phyloP scores from a whole-genome alignment of 352 stramenopile genomes.

The Elongisporangium undulatum region DNA sequence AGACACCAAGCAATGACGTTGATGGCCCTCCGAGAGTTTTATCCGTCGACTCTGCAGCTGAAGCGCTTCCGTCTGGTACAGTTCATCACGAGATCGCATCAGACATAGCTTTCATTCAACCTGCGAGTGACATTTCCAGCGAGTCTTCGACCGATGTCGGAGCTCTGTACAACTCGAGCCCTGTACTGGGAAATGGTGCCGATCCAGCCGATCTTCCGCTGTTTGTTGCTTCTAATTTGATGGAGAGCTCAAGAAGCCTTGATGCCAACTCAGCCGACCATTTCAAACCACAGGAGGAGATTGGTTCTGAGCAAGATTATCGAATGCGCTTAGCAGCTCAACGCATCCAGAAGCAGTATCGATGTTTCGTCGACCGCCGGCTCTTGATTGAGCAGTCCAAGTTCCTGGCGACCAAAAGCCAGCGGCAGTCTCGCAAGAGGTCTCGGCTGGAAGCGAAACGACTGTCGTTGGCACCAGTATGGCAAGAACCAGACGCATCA shows the following conservation, averaged over 20 bases:
- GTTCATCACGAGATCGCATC: background rate
- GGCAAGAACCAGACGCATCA: too few species aligned
- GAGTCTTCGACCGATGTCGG: too few species aligned
- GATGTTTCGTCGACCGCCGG: slow-evolving; percentile 8
- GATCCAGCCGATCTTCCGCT: background rate
- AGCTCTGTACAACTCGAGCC: too few species aligned
- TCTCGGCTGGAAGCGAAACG: background rate
- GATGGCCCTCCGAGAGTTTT: background rate
- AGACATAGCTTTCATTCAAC: background rate
- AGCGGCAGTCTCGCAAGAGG: slow-evolving; percentile 12
- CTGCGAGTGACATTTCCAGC: too few species aligned
- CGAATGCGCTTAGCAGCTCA: background rate
- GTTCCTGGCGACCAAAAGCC: slow-evolving; percentile 12
- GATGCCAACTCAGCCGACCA: background rate
- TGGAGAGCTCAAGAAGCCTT: background rate
- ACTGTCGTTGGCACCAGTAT: background rate
- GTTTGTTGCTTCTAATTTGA: background rate
- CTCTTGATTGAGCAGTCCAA: slow-evolving; percentile 11
- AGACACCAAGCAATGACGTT: too few species aligned
- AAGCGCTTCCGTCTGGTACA: background rate
- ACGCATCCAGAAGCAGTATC: slow-evolving; percentile 15
- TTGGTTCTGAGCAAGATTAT: background rate
- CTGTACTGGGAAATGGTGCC: background rate
- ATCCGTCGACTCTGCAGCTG: background rate
- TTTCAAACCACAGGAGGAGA: background rate